Percentiles rank a stretch among this genome's conserved stretches.
Evolutionary conservation across 441 rosid genomes (phyloP).

Genomic region (Breynia disticha): DNA sequence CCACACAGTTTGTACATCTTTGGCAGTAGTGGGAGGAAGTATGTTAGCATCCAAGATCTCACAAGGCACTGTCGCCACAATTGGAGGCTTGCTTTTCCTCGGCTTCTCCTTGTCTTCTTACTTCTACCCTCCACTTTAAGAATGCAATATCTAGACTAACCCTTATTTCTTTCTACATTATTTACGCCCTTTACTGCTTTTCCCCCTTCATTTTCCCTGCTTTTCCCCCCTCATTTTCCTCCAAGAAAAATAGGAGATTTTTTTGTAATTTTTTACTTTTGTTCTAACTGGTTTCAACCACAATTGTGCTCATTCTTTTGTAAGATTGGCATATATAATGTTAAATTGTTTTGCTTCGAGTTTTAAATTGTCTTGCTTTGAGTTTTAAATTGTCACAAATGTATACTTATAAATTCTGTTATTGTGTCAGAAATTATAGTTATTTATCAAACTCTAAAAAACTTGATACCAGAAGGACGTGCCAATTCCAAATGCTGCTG

Average conservation of each 20-base stretch:
- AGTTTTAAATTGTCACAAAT: too few relatives aligned
- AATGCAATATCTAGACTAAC: constrained; percentile 22
- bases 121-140: constrained; percentile 84
- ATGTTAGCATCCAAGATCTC: constrained; percentile 94
- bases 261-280: constrained; percentile 38
- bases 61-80: constrained; percentile 79
- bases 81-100: constrained; percentile 94
- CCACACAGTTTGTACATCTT: constrained; percentile 71
- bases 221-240: too few relatives aligned
- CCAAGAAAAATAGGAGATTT: too few relatives aligned
- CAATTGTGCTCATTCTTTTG: constrained; percentile 15
- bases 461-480: too few relatives aligned
- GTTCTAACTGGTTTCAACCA: constrained; percentile 14
- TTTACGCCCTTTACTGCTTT: constrained; percentile 18
- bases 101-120: constrained; percentile 86
- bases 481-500: too few relatives aligned
- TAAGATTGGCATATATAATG: constrained; percentile 11
- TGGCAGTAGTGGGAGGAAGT: constrained; percentile 98
- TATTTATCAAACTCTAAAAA: too few relatives aligned
- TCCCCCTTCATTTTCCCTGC: too few relatives aligned
- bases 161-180: constrained; percentile 16
- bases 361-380: too few relatives aligned
- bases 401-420: too few relatives aligned
- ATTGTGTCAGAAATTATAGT: too few relatives aligned
- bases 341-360: neutral